Percentiles rank a stretch among this genome's conserved stretches.
Conservation (phyloP, 345 rosid genomes). For the Eucalyptus camaldulensis region DNA sequence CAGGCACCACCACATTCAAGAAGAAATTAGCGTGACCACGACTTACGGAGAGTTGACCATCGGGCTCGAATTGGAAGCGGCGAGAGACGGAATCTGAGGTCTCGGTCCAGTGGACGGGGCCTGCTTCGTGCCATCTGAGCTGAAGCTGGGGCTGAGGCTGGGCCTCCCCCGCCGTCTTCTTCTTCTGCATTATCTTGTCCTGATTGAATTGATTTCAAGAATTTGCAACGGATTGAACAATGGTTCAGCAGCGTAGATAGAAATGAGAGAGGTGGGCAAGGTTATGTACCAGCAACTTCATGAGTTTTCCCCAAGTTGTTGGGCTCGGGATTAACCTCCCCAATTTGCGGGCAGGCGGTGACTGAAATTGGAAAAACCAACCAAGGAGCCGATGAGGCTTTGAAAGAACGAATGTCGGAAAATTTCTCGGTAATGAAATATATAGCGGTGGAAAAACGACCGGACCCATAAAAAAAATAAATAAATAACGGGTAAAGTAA, state of each 20-base stretch:
- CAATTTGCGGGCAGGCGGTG: neutral
- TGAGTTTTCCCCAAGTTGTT: neutral
- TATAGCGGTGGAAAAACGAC: neutral
- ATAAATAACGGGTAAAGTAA: neutral
- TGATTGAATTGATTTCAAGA: neutral
- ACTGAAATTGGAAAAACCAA: neutral
- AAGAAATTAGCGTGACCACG: neutral
- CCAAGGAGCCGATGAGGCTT: neutral
- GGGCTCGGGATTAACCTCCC: neutral
- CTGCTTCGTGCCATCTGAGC: neutral
- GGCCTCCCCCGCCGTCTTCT: neutral
- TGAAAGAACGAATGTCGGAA: neutral
- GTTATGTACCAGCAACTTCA: neutral
- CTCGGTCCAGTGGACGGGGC: constrained; percentile 60
- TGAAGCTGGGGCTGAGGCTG: neutral
- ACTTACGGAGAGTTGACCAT: constrained; percentile 63
- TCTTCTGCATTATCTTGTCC: neutral
- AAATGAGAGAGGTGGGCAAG: neutral
- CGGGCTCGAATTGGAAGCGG: constrained; percentile 55
- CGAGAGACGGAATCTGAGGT: constrained; percentile 61
- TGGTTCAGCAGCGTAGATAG: neutral
- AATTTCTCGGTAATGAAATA: neutral
- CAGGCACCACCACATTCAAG: too few species aligned
- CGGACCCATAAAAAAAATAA: neutral
- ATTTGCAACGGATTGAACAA: neutral